phyloP scores from a whole-genome alignment of 2,329 filamentous ascomycete genomes.

The Thelonectria discophora region DNA sequence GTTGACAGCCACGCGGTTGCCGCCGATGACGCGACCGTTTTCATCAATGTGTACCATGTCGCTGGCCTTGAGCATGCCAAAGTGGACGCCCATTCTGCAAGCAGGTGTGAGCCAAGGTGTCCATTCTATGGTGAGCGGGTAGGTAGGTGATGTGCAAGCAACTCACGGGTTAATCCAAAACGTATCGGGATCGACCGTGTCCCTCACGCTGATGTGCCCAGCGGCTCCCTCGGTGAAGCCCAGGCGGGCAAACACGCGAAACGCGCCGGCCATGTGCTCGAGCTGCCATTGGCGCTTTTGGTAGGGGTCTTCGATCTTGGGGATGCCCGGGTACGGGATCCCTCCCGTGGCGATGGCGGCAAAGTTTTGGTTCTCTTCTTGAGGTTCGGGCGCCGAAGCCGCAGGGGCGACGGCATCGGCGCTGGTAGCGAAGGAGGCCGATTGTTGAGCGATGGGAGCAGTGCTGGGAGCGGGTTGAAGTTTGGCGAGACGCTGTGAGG shows the following conservation, averaged over 20 bases:
- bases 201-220: slow-evolving; percentile 71
- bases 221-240: slow-evolving; percentile 68
- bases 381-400: background rate
- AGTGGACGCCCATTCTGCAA: slow-evolving; percentile 61
- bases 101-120: background rate
- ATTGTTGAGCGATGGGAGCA: background rate
- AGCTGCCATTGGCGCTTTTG: slow-evolving; percentile 48
- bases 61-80: slow-evolving; percentile 66
- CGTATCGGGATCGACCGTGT: slow-evolving; percentile 64
- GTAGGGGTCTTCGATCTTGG: slow-evolving; percentile 61
- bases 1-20: slow-evolving; percentile 65
- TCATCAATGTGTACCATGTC: slow-evolving; percentile 72
- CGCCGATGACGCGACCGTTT: slow-evolving; percentile 66
- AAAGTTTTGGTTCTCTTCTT: slow-evolving; percentile 36
- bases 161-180: slow-evolving; percentile 72
- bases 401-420: slow-evolving; percentile 28
- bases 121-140: no score
- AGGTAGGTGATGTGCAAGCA: no score
- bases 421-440: slow-evolving; percentile 34
- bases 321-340: slow-evolving; percentile 59
- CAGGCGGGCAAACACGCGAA: slow-evolving; percentile 57
- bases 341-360: slow-evolving; percentile 43
- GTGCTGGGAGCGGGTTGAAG: background rate
- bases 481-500: slow-evolving; percentile 18
- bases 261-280: slow-evolving; percentile 56